phyloP scores from a whole-genome alignment of 371 early-diverging fungal species.

The Mortierella sp. region DNA sequence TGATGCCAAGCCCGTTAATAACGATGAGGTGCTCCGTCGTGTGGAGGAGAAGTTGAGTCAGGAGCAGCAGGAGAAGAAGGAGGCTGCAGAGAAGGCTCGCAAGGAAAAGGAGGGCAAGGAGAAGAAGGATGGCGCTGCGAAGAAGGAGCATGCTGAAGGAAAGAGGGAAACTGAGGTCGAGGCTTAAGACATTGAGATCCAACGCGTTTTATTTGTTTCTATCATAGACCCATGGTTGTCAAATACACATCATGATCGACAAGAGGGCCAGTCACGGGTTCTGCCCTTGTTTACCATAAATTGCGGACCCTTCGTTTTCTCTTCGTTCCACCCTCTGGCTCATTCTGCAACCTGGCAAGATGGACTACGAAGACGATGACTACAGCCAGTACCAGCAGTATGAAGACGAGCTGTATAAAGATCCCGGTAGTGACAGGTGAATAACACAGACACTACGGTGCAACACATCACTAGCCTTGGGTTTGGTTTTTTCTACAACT shows the following conservation, averaged over 20 bases:
- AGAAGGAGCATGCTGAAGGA: slow-evolving; percentile 17
- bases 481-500: too few relatives aligned
- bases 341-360: slow-evolving; percentile 3
- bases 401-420: slow-evolving; percentile 50
- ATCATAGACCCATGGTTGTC: not conserved
- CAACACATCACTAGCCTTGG: too few relatives aligned
- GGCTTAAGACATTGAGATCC: slow-evolving; percentile 28
- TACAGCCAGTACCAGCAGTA: slow-evolving; percentile 37
- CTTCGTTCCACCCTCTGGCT: slow-evolving; percentile 2
- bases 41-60: slow-evolving; percentile 82
- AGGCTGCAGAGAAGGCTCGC: slow-evolving; percentile 43
- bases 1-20: slow-evolving; percentile 83
- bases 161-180: slow-evolving; percentile 15
- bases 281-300: too few relatives aligned
- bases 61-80: slow-evolving; percentile 57
- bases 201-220: slow-evolving; percentile 9
- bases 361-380: slow-evolving; percentile 52
- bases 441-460: too few relatives aligned
- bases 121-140: slow-evolving; percentile 23
- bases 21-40: slow-evolving; percentile 69
- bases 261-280: too few relatives aligned
- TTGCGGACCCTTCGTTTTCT: too few relatives aligned
- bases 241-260: too few relatives aligned
- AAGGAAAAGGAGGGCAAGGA: slow-evolving; percentile 42
- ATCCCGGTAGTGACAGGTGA: slow-evolving; percentile 29